phyloP scores from a whole-genome alignment of 2,329 filamentous ascomycete species.

The Trichoderma pleuroti region DNA sequence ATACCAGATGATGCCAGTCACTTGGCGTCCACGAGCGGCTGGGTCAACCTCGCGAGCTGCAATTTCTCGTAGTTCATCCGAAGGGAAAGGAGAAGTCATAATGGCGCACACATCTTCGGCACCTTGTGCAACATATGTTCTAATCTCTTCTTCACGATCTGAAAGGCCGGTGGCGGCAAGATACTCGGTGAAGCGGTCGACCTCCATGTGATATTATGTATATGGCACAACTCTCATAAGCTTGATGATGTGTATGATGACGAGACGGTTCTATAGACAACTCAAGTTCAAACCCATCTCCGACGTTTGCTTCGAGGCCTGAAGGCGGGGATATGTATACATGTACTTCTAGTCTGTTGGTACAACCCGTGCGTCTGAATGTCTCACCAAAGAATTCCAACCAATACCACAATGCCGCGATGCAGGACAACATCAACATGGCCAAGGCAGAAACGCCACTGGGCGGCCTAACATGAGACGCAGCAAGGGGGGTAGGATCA shows the following conservation, averaged over 20 bases:
- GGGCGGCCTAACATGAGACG: no score
- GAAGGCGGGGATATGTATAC: background rate
- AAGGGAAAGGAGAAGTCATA: background rate
- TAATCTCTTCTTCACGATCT: background rate
- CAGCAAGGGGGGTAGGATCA: no score
- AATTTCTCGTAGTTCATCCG: background rate
- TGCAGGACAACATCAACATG: no score
- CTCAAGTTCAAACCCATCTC: background rate
- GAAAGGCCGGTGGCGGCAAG: background rate
- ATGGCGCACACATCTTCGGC: background rate
- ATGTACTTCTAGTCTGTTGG: background rate
- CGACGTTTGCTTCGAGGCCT: background rate
- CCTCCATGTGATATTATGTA: background rate
- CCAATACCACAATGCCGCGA: background rate
- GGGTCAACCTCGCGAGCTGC: background rate
- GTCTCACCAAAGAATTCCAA: background rate
- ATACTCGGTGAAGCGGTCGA: background rate
- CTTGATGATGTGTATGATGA: background rate
- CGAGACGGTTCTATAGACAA: rapidly evolving
- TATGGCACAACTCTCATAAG: background rate
- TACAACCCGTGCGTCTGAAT: background rate
- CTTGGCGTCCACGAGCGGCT: background rate
- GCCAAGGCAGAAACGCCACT: no score
- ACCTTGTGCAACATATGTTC: background rate
- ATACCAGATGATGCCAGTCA: background rate